These are phyloP conservation scores for Endoconidiophora polonica DNA, from an alignment of 2,329 filamentous ascomycete species.

Conservation along the genomic window DNA sequence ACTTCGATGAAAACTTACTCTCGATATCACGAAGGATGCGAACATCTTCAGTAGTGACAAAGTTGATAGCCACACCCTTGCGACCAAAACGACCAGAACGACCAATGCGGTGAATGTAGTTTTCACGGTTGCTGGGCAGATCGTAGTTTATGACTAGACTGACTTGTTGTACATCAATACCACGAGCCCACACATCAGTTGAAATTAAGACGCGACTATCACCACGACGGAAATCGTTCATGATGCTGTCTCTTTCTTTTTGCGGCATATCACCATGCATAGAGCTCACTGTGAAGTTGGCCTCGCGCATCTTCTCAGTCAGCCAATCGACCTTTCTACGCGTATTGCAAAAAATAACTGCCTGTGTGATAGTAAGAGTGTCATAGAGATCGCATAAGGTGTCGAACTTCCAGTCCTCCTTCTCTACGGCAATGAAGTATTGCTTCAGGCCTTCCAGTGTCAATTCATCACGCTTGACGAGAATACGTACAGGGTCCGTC, in stretches of 20 bases:
- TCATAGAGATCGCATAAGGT: conserved; percentile 98
- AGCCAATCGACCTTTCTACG: conserved; percentile 98
- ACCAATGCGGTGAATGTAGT: conserved; percentile 98
- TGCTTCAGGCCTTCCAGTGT: conserved; percentile 96
- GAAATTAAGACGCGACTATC: conserved; percentile 93
- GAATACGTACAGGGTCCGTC: conserved; percentile 89
- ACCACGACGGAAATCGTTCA: conserved; percentile 96
- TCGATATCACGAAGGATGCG: conserved; percentile 96
- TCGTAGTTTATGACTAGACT: conserved; percentile 99
- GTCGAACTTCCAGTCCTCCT: conserved; percentile 99
- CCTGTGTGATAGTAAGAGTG: conserved; percentile 94
- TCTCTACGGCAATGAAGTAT: conserved; percentile 98
- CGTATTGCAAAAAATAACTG: conserved; percentile 99
- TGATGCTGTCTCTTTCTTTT: conserved; percentile 94
- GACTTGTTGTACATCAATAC: conserved; percentile 98
- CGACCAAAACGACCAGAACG: conserved; percentile 88
- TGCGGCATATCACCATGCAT: conserved; percentile 99
- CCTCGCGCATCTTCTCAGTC: conserved; percentile 97
- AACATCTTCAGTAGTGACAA: conserved; percentile 95
- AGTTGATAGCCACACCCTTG: conserved; percentile 99
- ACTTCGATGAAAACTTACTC: conserved; percentile 35
- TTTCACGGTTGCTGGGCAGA: conserved; percentile 93
- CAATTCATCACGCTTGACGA: conserved; percentile 97
- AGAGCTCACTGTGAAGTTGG: conserved; percentile 94
- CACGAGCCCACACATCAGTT: conserved; percentile 93